Conservation (phyloP, 2,329 filamentous ascomycete genomes). For the Gaeumannomyces tritici region DNA sequence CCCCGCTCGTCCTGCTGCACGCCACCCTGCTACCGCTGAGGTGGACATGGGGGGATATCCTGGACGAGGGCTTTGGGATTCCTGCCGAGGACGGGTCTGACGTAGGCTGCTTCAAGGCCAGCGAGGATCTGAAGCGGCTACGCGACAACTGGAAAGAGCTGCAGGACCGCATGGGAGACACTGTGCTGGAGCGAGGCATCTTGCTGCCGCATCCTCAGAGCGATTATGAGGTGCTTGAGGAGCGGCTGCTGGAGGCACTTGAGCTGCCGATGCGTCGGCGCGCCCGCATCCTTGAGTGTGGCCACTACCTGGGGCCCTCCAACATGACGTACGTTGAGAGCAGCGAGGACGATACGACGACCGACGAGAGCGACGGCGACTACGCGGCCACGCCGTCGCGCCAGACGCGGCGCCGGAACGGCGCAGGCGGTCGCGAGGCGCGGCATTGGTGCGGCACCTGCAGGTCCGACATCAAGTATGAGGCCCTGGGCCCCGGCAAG, state of each 20-base stretch:
- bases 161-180: constrained; percentile 62
- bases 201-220: constrained; percentile 69
- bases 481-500: constrained; percentile 41
- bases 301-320: constrained; percentile 61
- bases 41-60: constrained; percentile 51
- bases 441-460: constrained; percentile 50
- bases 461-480: constrained; percentile 42
- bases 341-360: constrained; percentile 35
- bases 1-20: constrained; percentile 69
- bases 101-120: constrained; percentile 25
- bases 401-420: neutral
- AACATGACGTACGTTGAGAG: constrained; percentile 28
- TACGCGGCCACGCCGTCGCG: constrained; percentile 22
- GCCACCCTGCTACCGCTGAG: constrained; percentile 65
- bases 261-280: constrained; percentile 55
- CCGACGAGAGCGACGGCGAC: constrained; percentile 31
- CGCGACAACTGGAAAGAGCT: constrained; percentile 57
- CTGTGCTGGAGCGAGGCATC: constrained; percentile 63
- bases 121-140: constrained; percentile 37
- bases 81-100: constrained; percentile 8
- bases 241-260: constrained; percentile 64
- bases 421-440: constrained; percentile 13
- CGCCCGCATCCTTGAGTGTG: constrained; percentile 65
- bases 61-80: constrained; percentile 23
- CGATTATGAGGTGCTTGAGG: constrained; percentile 72